Evolutionary conservation across 805 yeast genomes (phyloP).

Genomic region (Myxozyma monticola): DNA sequence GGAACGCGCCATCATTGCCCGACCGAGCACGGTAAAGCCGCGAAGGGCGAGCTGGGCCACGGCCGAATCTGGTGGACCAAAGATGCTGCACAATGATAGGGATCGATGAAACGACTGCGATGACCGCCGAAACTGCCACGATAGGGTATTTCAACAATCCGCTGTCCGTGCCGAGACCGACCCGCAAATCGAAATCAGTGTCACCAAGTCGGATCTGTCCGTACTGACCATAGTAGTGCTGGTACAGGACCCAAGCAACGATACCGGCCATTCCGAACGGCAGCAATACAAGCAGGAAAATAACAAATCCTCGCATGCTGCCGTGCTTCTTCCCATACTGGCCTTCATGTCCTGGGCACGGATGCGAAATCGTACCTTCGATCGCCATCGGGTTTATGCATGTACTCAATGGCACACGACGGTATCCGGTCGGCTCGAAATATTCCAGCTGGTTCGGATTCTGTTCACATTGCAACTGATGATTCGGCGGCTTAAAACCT

Average conservation of each 20-base stretch:
- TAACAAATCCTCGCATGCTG: constrained; percentile 56
- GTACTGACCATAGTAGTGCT: constrained; percentile 74
- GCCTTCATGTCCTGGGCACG: constrained; percentile 86
- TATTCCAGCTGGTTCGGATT: constrained; percentile 61
- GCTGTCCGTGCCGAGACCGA: constrained; percentile 30
- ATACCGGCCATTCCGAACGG: constrained; percentile 56
- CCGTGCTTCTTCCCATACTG: constrained; percentile 56
- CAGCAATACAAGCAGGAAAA: constrained; percentile 54
- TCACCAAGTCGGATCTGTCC: constrained; percentile 87
- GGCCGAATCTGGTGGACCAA: constrained; percentile 30
- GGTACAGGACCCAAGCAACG: constrained; percentile 71
- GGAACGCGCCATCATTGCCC: too few relatives aligned
- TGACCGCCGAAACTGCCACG: constrained; percentile 40
- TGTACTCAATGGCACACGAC: constrained; percentile 80
- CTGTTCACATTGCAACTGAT: constrained; percentile 56
- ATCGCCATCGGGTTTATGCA: constrained; percentile 78
- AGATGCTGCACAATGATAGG: constrained; percentile 29
- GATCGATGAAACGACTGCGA: constrained; percentile 34
- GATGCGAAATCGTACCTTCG: constrained; percentile 61
- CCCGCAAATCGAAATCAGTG: constrained; percentile 21
- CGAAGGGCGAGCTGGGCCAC: constrained; percentile 30
- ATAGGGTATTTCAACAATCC: constrained; percentile 31
- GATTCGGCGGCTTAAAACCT: constrained; percentile 69
- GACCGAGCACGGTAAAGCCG: constrained; percentile 32
- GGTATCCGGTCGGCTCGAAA: constrained; percentile 89